These are phyloP conservation scores for Cucurbita moschata DNA, from an alignment of 306 rosid species.

Conservation along the genomic window DNA sequence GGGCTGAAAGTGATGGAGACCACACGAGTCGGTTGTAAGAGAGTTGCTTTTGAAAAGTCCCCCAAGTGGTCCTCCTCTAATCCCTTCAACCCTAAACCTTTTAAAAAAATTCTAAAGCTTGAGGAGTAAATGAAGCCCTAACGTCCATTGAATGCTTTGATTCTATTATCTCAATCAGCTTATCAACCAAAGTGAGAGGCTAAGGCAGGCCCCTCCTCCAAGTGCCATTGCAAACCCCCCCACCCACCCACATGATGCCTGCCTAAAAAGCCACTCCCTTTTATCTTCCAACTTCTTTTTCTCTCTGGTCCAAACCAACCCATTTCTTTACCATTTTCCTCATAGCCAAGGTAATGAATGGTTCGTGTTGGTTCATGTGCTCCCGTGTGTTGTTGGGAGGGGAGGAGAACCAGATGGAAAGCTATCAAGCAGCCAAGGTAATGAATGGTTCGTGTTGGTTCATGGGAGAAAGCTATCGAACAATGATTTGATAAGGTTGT, in stretches of 20 bases:
- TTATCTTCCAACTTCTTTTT: background rate
- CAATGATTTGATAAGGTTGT: background rate
- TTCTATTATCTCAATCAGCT: background rate
- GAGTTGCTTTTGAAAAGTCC: background rate
- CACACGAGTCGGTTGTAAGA: background rate
- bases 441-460: too few species aligned
- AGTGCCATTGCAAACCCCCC: background rate
- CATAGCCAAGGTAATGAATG: background rate
- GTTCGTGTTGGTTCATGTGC: background rate
- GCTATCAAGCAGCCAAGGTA: background rate
- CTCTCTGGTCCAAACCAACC: background rate
- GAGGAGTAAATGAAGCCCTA: background rate
- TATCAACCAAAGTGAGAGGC: background rate
- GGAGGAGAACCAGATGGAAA: background rate
- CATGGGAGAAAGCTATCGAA: background rate
- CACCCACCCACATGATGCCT: constrained; percentile 3
- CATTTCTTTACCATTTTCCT: background rate
- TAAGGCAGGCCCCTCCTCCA: background rate
- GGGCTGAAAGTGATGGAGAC: background rate
- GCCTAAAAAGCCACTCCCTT: background rate
- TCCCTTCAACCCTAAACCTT: background rate
- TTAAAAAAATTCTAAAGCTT: background rate
- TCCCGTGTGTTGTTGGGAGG: background rate
- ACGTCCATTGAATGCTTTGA: background rate
- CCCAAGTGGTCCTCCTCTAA: constrained; percentile 8